Evolutionary conservation across 768 basidiomycete genomes (phyloP), one percentile per base, ranked within the genome.

Genomic region (Mycena floridula): DNA sequence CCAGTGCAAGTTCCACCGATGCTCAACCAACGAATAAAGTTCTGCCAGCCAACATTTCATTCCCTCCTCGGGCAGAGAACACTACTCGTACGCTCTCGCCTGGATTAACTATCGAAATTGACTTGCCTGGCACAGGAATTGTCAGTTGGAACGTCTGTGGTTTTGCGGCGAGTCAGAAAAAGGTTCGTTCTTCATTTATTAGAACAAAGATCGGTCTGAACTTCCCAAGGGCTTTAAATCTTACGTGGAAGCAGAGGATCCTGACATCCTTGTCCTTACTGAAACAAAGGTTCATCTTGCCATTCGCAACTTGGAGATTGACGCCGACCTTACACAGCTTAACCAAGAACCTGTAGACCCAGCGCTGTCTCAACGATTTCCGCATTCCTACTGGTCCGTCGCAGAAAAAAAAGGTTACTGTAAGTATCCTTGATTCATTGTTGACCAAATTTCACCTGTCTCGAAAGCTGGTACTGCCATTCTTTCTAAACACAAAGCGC

Each of bases 201-300:
- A 3, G 4, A 27, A 42, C 24, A 45, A 9, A 49, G 40, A 37
- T n/a, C 45, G 22, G 21, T 28, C 40, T 46, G 40, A 42, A 38
- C 26, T 20, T 37, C 18, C 28, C 11, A 50, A 87, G 82, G 90
- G 90, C 0, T 90, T 94, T 65, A 82, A 80, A 53, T 58, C 68
- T 54, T 94, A 94, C 56, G 70, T 92, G 25, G 82, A 88, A 51
- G 89, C 89, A 2, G 91, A 94, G 54, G 82, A 92, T 56, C 79
- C 91, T 0, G 91, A 94, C 56, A 70, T 94, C 22, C 68, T 93
- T 20, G 74, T 93, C 13, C 66, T 94, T 35, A 89, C 87, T 0
- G 91, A 94, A 66, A 92, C 89, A 8, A 94, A 92, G 72, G 88
- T 79, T 30, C 21, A 56, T 36, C 43, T 25, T n/a, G 2, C 41